phyloP scores from a whole-genome alignment of 176 grass and related monocot species.

The Paspalum vaginatum region DNA sequence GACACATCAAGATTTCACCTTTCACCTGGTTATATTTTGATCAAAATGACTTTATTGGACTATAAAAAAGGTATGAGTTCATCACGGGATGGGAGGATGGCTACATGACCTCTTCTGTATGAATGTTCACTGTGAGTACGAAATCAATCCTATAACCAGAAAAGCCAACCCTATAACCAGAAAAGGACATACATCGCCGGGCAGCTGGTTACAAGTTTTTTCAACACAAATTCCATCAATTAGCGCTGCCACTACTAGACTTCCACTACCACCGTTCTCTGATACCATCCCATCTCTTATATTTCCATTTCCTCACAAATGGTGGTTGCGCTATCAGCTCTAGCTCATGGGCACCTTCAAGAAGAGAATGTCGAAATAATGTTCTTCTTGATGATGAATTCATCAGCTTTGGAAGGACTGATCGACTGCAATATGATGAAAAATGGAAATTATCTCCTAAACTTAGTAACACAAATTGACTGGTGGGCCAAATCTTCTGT shows the following conservation, averaged over 20 bases:
- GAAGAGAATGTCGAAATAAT: conserved; percentile 78
- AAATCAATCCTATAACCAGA: conserved; percentile 28
- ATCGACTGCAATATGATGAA: conserved; percentile 60
- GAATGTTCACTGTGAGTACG: conserved; percentile 19
- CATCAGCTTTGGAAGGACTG: conserved; percentile 81
- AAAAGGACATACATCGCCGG: not conserved
- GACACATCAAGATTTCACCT: not conserved
- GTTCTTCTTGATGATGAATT: conserved; percentile 98
- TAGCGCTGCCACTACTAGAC: conserved; percentile 20
- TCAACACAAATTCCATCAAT: conserved; percentile 9
- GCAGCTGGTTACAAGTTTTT: conserved; percentile 28
- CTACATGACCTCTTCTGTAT: not conserved
- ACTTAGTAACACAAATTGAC: not conserved
- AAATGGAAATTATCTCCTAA: conserved; percentile 32
- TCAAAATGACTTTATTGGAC: conserved; percentile 31
- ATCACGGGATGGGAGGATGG: conserved; percentile 14
- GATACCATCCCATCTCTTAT: not conserved
- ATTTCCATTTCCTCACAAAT: not conserved
- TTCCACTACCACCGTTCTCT: conserved; percentile 28
- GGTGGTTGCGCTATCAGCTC: conserved; percentile 7
- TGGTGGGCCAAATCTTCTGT: not conserved
- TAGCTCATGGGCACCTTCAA: conserved; percentile 53
- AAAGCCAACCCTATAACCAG: conserved; percentile 24
- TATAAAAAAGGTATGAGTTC: not conserved
- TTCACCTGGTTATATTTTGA: not conserved